phyloP scores from a whole-genome alignment of 1,139 yeast species.

The Cylindricascospora bacillispora region DNA sequence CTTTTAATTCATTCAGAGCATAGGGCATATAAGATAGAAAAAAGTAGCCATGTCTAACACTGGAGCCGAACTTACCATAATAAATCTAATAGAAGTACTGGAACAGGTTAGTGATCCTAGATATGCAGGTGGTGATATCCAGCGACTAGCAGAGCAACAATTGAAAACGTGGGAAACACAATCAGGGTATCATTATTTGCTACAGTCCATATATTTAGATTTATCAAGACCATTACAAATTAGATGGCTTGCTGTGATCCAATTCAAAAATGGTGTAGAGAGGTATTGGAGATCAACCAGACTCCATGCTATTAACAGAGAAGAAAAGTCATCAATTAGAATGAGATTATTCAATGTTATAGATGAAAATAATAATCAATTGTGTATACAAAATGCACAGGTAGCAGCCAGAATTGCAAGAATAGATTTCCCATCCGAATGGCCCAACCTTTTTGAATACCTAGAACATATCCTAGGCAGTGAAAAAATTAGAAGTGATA shows the following conservation, averaged over 20 bases:
- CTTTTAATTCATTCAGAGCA: no score
- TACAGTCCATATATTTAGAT: conserved; percentile 54
- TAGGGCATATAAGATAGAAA: no score
- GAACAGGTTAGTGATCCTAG: conserved; percentile 43
- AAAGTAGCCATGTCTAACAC: no score
- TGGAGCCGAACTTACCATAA: no score
- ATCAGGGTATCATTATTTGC: conserved; percentile 45
- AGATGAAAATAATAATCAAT: conserved; percentile 59
- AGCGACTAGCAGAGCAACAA: conserved; percentile 55
- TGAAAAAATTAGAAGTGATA: conserved; percentile 31
- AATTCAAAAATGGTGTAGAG: conserved; percentile 78
- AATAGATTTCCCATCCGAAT: conserved; percentile 73
- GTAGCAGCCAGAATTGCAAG: conserved; percentile 68
- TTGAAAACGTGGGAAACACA: conserved; percentile 53
- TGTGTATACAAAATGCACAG: conserved; percentile 73
- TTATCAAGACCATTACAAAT: conserved; percentile 44
- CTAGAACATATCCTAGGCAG: conserved; percentile 38
- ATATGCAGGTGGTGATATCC: conserved; percentile 30
- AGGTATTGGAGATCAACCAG: conserved; percentile 70
- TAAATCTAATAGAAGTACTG: conserved; percentile 26
- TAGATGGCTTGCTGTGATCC: conserved; percentile 80
- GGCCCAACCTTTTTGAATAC: conserved; percentile 71
- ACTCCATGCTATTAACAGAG: conserved; percentile 40
- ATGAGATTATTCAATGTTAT: conserved; percentile 44
- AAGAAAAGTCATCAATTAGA: conserved; percentile 58